Conservation (phyloP, 2,329 filamentous ascomycete species). For the Sporothrix humicola region DNA sequence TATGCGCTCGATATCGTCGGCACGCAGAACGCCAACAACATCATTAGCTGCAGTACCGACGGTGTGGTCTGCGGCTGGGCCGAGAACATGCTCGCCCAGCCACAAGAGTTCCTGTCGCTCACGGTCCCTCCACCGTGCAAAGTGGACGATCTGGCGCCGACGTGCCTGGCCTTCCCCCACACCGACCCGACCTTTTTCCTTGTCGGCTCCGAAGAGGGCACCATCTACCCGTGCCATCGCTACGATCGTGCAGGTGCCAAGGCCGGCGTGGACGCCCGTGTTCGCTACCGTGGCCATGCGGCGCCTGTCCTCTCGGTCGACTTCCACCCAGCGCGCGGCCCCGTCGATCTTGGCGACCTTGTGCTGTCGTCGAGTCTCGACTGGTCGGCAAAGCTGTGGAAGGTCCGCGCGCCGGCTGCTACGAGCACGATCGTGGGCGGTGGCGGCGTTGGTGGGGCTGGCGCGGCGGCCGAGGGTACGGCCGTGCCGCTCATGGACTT, state of each 20-base stretch:
- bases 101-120: constrained; percentile 90
- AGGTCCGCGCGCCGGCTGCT: constrained; percentile 80
- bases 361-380: constrained; percentile 92
- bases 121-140: constrained; percentile 84
- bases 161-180: constrained; percentile 91
- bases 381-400: constrained; percentile 98
- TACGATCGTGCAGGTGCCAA: constrained; percentile 98
- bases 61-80: constrained; percentile 97
- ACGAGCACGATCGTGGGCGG: constrained; percentile 61
- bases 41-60: constrained; percentile 95
- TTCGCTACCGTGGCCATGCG: constrained; percentile 87
- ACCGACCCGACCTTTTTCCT: constrained; percentile 98
- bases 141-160: constrained; percentile 93
- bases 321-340: constrained; percentile 91
- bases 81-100: constrained; percentile 96
- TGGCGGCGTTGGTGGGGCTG: constrained; percentile 41
- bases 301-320: constrained; percentile 95
- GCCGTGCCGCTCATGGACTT: constrained; percentile 85
- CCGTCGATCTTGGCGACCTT: constrained; percentile 91
- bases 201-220: constrained; percentile 93
- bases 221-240: constrained; percentile 93
- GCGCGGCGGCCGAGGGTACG: constrained; percentile 50
- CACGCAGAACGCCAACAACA: constrained; percentile 98
- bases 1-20: constrained; percentile 96
- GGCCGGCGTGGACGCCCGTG: constrained; percentile 87